Evolutionary conservation across 169 alveolate species (phyloP).

Genomic region (Plasmodium coatneyi): DNA sequence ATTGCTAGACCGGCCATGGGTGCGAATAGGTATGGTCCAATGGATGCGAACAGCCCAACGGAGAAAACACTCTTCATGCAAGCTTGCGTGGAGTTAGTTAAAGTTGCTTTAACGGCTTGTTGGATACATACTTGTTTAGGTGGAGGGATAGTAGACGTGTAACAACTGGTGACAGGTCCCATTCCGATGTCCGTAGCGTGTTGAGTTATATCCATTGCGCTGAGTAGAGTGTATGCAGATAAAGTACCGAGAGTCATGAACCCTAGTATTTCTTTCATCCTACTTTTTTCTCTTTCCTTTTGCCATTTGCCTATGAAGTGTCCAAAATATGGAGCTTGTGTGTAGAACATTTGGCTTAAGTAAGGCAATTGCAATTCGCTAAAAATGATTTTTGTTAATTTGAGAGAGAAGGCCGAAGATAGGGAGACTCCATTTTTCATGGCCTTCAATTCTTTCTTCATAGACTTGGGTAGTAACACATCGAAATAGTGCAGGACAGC

Average conservation of each 20-base stretch:
- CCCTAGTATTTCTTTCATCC: constrained; percentile 77
- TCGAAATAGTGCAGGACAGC: constrained; percentile 83
- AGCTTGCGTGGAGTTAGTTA: constrained; percentile 74
- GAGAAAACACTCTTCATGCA: constrained; percentile 83
- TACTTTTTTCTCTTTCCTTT: constrained; percentile 78
- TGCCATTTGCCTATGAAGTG: constrained; percentile 84
- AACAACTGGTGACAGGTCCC: constrained; percentile 83
- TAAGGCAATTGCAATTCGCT: constrained; percentile 78
- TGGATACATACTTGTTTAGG: constrained; percentile 78
- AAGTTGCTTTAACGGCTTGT: constrained; percentile 72
- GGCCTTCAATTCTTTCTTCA: constrained; percentile 82
- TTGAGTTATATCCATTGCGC: constrained; percentile 84
- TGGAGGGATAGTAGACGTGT: constrained; percentile 76
- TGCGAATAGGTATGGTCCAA: constrained; percentile 82
- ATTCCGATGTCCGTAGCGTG: constrained; percentile 85
- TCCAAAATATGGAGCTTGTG: constrained; percentile 88
- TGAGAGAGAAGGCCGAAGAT: constrained; percentile 81
- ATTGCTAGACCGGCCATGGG: constrained; percentile 86
- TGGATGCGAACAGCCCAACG: constrained; percentile 82
- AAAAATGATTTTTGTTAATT: constrained; percentile 78
- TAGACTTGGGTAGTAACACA: constrained; percentile 80
- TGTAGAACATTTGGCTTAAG: constrained; percentile 79
- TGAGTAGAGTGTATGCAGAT: constrained; percentile 82
- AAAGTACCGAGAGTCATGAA: constrained; percentile 83
- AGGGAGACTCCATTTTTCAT: constrained; percentile 85